Base-by-base conservation (phyloP, 371 early-diverging fungal genomes). In the Mortierella sp. region DNA sequence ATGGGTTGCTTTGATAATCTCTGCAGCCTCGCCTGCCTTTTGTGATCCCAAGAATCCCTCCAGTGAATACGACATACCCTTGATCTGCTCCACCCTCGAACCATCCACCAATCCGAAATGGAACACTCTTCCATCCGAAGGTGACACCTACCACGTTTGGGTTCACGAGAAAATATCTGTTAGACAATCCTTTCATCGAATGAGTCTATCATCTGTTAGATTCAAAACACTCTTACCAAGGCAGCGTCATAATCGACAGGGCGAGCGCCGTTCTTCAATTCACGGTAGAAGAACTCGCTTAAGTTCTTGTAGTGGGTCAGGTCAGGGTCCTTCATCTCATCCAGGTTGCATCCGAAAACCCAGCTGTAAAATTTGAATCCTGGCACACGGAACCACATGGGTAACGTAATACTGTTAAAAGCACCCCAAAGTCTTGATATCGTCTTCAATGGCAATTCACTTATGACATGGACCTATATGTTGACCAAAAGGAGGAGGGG, bases 381-480 rank as follows among this genome's bases (percentile, higher is more conserved):
- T 4, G 97, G 94, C 5, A 81, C 89, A 65, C 99, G 95, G 70
- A 98, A 89, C 78, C 90, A 88, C 38, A 88, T 82, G 0, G 99
- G 99, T 26, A 99, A 92, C 10, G 93, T 95, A 54, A 97, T 84
- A 80, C 94, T 94, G 79, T 96, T 97, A 88, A 98, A 91, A 50
- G 93, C 91, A 3, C 99, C 99, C 95, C 98, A 98, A 26, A 97
- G 87, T 45, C 98, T 92, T 5, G 98, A 98, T 84, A 98, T 91
- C 50, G 94, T 91, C 73, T 97, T 93, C 48, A 99, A 90, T 19
- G 99, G 99, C 65, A 98, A 91, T 21, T 95, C 92, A 16, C 96
- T 95, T 68, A 97, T 94, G 10, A 97, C 89, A 76, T 97, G 96
- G 24, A 97, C 92, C 96, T 96, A 71, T 0, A 48, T 26, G 31